Conservation (phyloP, 1,284 basidiomycete genomes). For the Cryptococcus floricola region DNA sequence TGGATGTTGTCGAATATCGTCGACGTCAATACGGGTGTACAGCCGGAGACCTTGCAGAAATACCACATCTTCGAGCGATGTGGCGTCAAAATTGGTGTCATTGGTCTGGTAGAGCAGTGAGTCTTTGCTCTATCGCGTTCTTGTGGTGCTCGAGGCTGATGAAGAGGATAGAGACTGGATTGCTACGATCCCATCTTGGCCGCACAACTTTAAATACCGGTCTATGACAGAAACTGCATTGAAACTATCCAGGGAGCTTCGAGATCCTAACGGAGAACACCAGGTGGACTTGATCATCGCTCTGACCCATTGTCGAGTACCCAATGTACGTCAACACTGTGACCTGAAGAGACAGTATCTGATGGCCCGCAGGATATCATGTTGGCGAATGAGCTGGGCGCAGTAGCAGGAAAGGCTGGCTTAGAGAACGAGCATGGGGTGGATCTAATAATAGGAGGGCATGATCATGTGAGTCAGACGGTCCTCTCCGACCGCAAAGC, state of each 20-base stretch:
- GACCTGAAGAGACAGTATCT: not conserved
- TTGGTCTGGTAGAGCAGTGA: conserved; percentile 78
- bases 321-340: conserved; percentile 54
- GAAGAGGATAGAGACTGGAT: conserved; percentile 67
- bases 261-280: conserved; percentile 65
- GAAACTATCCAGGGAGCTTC: conserved; percentile 64
- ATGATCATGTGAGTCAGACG: conserved; percentile 61
- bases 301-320: conserved; percentile 71
- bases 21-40: conserved; percentile 59
- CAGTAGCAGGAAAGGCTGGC: conserved; percentile 55
- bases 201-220: conserved; percentile 63
- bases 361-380: conserved; percentile 59
- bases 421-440: conserved; percentile 63
- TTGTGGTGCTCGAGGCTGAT: not conserved
- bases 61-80: conserved; percentile 63
- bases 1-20: conserved; percentile 72
- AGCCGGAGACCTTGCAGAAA: conserved; percentile 59
- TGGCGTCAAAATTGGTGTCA: conserved; percentile 68
- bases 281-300: conserved; percentile 75
- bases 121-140: conserved; percentile 18
- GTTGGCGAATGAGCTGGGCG: conserved; percentile 61
- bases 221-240: conserved; percentile 65
- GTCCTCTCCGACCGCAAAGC: not conserved
- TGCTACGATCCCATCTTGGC: conserved; percentile 77
- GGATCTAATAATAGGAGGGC: conserved; percentile 81